Conservation (phyloP, 202 grass and related monocot species). For the Bolboschoenoplectus hybrid region DNA sequence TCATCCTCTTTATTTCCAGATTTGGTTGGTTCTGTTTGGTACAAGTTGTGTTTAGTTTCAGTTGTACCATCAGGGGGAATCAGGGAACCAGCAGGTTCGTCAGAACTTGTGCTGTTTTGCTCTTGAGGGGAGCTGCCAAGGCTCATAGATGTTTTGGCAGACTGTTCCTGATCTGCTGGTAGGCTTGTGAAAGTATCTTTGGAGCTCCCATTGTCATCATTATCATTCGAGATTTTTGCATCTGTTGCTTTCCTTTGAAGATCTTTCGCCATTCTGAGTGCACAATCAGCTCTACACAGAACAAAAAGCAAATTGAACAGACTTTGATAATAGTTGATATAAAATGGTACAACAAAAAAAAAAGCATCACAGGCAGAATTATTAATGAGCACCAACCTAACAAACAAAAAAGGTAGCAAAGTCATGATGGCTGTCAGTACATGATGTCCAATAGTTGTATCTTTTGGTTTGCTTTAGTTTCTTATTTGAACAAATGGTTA, state of each 20-base stretch:
- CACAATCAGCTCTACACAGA: constrained; percentile 82
- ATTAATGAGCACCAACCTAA: constrained; percentile 7
- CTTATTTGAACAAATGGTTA: not conserved
- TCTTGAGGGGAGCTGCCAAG: constrained; percentile 77
- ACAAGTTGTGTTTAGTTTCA: constrained; percentile 63
- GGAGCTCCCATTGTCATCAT: constrained; percentile 63
- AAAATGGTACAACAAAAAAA: not conserved
- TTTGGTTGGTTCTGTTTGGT: constrained; percentile 41
- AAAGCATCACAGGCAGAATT: not conserved
- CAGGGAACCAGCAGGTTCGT: constrained; percentile 48
- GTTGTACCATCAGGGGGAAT: constrained; percentile 47
- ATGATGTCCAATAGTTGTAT: not conserved
- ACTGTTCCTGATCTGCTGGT: constrained; percentile 75
- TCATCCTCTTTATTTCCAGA: constrained; percentile 56
- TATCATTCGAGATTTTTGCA: constrained; percentile 63
- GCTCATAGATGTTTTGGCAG: constrained; percentile 75
- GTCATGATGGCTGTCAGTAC: not conserved
- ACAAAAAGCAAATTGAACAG: constrained; percentile 44
- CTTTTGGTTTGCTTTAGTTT: constrained; percentile 7
- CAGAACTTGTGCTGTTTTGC: constrained; percentile 88
- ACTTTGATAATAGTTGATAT: constrained; percentile 25
- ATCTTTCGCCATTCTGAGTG: constrained; percentile 90
- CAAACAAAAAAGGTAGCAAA: not conserved
- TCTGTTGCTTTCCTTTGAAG: constrained; percentile 64
- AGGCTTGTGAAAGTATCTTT: constrained; percentile 84